Conservation (phyloP, 805 yeast genomes). For the Ogataea ganodermae region DNA sequence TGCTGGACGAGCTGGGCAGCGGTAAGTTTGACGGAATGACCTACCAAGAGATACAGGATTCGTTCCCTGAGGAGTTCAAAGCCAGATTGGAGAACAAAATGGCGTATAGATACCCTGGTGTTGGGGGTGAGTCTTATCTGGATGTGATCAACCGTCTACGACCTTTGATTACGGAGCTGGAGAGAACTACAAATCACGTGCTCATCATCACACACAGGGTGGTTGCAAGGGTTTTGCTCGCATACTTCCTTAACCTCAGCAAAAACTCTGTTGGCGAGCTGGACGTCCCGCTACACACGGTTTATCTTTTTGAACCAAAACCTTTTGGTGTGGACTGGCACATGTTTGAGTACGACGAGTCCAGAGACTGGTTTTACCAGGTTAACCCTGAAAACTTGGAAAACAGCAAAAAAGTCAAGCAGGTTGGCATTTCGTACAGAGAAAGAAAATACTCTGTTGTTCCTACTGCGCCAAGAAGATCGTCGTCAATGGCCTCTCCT, state of each 20-base stretch:
- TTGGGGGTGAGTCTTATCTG: constrained; percentile 93
- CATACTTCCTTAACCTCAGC: constrained; percentile 83
- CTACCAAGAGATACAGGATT: constrained; percentile 75
- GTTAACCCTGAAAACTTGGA: constrained; percentile 48
- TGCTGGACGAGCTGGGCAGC: constrained; percentile 92
- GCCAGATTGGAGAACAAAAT: constrained; percentile 77
- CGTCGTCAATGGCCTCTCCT: constrained; percentile 12
- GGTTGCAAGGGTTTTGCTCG: constrained; percentile 81
- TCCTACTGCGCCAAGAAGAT: constrained; percentile 65
- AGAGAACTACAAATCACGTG: constrained; percentile 85
- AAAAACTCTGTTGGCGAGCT: constrained; percentile 81
- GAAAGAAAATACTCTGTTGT: constrained; percentile 73
- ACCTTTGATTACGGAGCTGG: constrained; percentile 90
- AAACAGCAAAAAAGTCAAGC: constrained; percentile 61
- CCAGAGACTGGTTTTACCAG: constrained; percentile 71
- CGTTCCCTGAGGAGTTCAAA: constrained; percentile 75
- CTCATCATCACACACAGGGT: constrained; percentile 87
- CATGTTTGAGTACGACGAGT: constrained; percentile 83
- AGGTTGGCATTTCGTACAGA: constrained; percentile 67
- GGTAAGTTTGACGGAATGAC: constrained; percentile 94
- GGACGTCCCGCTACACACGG: constrained; percentile 91
- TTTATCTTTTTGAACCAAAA: constrained; percentile 86
- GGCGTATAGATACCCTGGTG: constrained; percentile 91
- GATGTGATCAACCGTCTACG: constrained; percentile 90
- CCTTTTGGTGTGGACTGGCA: constrained; percentile 97